These are phyloP conservation scores for Bryoglossum gracile DNA, from an alignment of 495 filamentous ascomycete species.

Conservation along the genomic window DNA sequence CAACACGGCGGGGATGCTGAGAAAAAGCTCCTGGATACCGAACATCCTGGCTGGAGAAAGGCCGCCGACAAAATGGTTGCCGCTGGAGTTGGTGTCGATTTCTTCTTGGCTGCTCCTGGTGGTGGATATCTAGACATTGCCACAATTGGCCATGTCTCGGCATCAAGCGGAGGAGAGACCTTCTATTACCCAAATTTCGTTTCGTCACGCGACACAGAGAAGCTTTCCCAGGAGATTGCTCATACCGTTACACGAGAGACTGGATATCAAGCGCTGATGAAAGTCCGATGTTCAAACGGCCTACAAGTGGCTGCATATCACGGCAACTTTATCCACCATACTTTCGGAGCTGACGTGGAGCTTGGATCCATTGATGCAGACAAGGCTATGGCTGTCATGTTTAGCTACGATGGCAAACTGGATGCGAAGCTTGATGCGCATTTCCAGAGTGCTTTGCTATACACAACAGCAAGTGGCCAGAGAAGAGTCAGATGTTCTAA, in stretches of 20 bases:
- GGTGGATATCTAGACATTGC: slow-evolving; percentile 92
- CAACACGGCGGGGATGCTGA: slow-evolving; percentile 82
- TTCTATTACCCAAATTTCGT: slow-evolving; percentile 98
- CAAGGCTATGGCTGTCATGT: slow-evolving; percentile 85
- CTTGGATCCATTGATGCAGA: slow-evolving; percentile 90
- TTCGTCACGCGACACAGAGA: slow-evolving; percentile 71
- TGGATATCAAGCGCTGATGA: slow-evolving; percentile 95
- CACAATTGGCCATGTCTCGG: slow-evolving; percentile 74
- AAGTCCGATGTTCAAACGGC: slow-evolving; percentile 95
- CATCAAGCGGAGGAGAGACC: slow-evolving; percentile 81
- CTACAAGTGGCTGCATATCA: slow-evolving; percentile 90
- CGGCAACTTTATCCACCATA: slow-evolving; percentile 93
- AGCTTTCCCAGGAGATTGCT: slow-evolving; percentile 76
- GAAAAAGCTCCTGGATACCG: slow-evolving; percentile 84
- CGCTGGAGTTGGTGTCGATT: slow-evolving; percentile 79
- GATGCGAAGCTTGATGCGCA: slow-evolving; percentile 94
- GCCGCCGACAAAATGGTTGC: slow-evolving; percentile 82
- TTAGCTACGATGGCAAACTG: slow-evolving; percentile 95
- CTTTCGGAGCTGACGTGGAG: slow-evolving; percentile 90
- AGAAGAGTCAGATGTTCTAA: slow-evolving; percentile 90
- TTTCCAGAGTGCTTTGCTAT: slow-evolving; percentile 92
- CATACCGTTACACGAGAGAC: slow-evolving; percentile 89
- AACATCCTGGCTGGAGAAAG: slow-evolving; percentile 78
- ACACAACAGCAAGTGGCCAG: slow-evolving; percentile 86
- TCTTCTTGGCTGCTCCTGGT: slow-evolving; percentile 86